Conservation (phyloP, 2,329 filamentous ascomycete species). For the Corinectria fuckeliana region DNA sequence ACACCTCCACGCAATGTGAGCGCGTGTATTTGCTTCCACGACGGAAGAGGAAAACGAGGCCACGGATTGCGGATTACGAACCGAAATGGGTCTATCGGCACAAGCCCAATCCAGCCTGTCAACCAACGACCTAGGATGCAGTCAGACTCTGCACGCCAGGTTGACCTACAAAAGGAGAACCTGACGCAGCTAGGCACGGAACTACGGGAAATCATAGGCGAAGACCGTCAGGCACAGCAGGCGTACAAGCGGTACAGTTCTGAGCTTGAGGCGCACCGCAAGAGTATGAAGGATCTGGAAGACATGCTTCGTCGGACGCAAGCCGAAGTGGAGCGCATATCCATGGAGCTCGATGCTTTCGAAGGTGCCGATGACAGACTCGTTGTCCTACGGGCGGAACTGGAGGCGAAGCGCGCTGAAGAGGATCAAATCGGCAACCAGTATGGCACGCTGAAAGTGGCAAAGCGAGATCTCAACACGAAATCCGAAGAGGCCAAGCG, state of each 20-base stretch:
- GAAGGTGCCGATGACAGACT: constrained; percentile 73
- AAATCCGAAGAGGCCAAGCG: constrained; percentile 50
- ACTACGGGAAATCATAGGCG: constrained; percentile 57
- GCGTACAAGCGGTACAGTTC: constrained; percentile 56
- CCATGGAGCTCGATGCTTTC: constrained; percentile 68
- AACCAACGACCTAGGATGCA: constrained; percentile 74
- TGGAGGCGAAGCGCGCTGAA: constrained; percentile 61
- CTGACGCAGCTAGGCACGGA: constrained; percentile 62
- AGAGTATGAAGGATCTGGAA: constrained; percentile 50
- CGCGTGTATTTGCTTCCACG: constrained; percentile 73
- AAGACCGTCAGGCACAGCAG: constrained; percentile 55
- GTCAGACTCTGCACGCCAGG: constrained; percentile 73
- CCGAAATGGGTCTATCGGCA: constrained; percentile 50
- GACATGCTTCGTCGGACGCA: constrained; percentile 65
- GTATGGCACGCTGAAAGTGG: constrained; percentile 58
- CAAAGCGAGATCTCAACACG: constrained; percentile 56
- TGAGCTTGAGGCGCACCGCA: constrained; percentile 52
- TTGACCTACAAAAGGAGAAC: constrained; percentile 58
- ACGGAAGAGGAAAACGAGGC: constrained; percentile 58
- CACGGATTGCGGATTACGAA: constrained; percentile 65
- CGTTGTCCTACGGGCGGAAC: constrained; percentile 61
- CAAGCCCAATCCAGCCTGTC: constrained; percentile 53
- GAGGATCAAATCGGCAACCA: constrained; percentile 59
- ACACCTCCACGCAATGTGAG: constrained; percentile 72
- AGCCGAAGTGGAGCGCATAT: constrained; percentile 58